Base-by-base conservation (phyloP, 1,284 basidiomycete genomes). In the Sparassis latifolia region DNA sequence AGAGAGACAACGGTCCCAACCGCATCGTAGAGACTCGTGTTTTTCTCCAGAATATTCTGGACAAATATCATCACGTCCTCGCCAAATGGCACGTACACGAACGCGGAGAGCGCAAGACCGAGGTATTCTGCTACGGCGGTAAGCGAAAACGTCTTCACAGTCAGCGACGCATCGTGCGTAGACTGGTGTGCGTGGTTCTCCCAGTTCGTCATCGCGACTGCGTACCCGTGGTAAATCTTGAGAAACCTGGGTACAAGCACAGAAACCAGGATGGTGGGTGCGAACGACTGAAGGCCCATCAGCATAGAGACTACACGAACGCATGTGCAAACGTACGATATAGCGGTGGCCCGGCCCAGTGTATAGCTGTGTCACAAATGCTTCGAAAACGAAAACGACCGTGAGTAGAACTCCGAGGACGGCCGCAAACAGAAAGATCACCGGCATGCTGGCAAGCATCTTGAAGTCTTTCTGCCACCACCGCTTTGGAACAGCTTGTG, bases 81-180 rank as follows among this genome's bases (percentile, higher is more conserved):
- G 39, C 92, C 92, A 59, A 95, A 96, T 0, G 94, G 93, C 6
- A 96, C 89, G 63, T 96, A 97, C 47, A 95, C 79, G 64, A 92
- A 96, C 12, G 92, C 90, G 20, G 87, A 90, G 43, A 95, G 80
- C 10, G 78, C 86, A 10, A 95, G 78, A 42, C 88, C 87, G 42
- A 91, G 82, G 66, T 95, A 98, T 0, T 95, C 88, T 28, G 95
- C 92, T 61, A 97, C 81, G 2, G 87, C 84, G 43, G 88, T 89
- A 55, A 97, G 78, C 0, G 87, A 83, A 67, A 99, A 99, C 0
- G 91, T 88, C 70, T 99, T 99, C 63, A 90, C 74, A 4, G 95
- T 96, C 33, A 97, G 76, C 5, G 89, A 92, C 10, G 83, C 79
- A 53, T 84, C 79, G 64, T 92, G 83, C 1, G 81, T 79, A 2